Percentiles rank a stretch among this genome's conserved stretches.
Evolutionary conservation across 1,284 basidiomycete species (phyloP).

Genomic region (Volvariella volvacea): DNA sequence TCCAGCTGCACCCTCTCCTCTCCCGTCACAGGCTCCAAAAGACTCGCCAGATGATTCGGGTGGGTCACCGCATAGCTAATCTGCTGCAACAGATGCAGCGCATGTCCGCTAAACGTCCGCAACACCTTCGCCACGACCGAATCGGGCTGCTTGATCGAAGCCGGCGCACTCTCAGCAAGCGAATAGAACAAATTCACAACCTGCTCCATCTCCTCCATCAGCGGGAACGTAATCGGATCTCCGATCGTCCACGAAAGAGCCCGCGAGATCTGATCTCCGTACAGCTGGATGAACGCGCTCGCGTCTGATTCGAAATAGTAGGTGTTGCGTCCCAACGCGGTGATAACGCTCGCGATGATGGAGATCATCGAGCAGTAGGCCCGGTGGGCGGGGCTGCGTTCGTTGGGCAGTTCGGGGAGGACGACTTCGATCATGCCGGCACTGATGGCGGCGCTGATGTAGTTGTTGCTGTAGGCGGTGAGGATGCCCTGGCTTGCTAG

Average conservation of each 20-base stretch:
- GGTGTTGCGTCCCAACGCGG: slow-evolving; percentile 59
- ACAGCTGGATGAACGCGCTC: slow-evolving; percentile 81
- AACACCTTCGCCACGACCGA: slow-evolving; percentile 55
- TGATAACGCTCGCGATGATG: slow-evolving; percentile 71
- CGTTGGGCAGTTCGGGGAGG: slow-evolving; percentile 62
- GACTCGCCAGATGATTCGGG: slow-evolving; percentile 77
- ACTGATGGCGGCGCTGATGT: slow-evolving; percentile 70
- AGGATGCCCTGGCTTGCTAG: slow-evolving; percentile 82
- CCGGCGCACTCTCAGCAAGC: slow-evolving; percentile 49
- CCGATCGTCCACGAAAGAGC: slow-evolving; percentile 78
- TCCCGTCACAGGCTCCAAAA: slow-evolving; percentile 74
- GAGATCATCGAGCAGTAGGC: slow-evolving; percentile 84
- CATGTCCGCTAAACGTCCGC: slow-evolving; percentile 57
- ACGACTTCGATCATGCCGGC: slow-evolving; percentile 66
- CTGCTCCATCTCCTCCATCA: slow-evolving; percentile 78
- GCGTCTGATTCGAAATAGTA: slow-evolving; percentile 86
- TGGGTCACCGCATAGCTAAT: slow-evolving; percentile 88
- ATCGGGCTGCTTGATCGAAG: slow-evolving; percentile 33
- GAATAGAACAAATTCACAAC: slow-evolving; percentile 71
- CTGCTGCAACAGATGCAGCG: slow-evolving; percentile 76
- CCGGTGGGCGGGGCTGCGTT: slow-evolving; percentile 72
- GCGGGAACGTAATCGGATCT: slow-evolving; percentile 62
- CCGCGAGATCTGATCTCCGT: slow-evolving; percentile 72
- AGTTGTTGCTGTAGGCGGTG: slow-evolving; percentile 78
- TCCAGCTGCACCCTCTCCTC: slow-evolving; percentile 71